Percentiles rank a stretch among this genome's conserved stretches.
These are phyloP conservation scores for Cyclotella atomus DNA, from an alignment of 108 stramenopile genomes.

Conservation along the genomic window DNA sequence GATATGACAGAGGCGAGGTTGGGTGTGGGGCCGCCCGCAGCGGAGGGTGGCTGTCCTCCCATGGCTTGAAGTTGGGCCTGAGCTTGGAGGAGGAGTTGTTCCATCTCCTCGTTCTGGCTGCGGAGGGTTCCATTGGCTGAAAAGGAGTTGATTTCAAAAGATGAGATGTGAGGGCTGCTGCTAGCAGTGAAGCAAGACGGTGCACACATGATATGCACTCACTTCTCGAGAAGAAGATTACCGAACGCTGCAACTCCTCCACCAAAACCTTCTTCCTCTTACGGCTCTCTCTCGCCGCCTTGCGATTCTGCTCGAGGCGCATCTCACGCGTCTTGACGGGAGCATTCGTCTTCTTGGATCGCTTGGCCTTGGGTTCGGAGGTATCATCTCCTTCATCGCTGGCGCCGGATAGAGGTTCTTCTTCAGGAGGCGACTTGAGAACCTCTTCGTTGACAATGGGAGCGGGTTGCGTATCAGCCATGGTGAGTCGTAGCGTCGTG, in stretches of 20 bases:
- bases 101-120: conserved; percentile 35
- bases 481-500: too few relatives aligned
- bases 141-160: not conserved
- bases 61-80: too few relatives aligned
- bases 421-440: not conserved
- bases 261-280: conserved; percentile 86
- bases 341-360: conserved; percentile 2
- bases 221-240: conserved; percentile 77
- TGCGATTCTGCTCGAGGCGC: conserved; percentile 87
- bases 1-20: not conserved
- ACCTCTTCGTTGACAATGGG: not conserved
- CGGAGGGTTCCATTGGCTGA: conserved; percentile 34
- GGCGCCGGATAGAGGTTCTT: too few relatives aligned
- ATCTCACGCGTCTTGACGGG: conserved; percentile 58
- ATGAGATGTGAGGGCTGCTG: not conserved
- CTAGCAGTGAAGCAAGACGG: not conserved
- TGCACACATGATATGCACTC: not conserved
- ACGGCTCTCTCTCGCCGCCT: conserved; percentile 84
- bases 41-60: too few relatives aligned
- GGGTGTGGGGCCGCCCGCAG: too few relatives aligned
- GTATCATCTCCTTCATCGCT: not conserved
- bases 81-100: conserved; percentile 25
- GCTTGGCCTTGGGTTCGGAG: not conserved
- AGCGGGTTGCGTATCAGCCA: not conserved
- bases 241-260: conserved; percentile 83